Evolutionary conservation across 2,329 filamentous ascomycete genomes (phyloP).

Genomic region (Arachnomyces sp.): DNA sequence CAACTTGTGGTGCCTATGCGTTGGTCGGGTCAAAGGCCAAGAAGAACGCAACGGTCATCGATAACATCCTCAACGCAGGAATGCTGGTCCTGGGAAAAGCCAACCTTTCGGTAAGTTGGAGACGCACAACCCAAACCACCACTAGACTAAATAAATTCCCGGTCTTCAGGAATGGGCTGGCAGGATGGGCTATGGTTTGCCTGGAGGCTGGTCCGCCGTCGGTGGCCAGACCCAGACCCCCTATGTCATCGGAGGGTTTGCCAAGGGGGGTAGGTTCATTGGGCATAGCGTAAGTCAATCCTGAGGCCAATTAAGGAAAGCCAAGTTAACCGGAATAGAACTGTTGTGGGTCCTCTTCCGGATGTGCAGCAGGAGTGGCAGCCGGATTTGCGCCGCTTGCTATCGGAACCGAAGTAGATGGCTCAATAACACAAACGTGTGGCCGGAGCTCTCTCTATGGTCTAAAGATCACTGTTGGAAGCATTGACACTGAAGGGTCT

Average conservation of each 20-base stretch:
- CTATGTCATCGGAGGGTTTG: conserved; percentile 18
- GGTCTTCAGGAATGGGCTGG: no score
- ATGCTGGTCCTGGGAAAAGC: conserved; percentile 26
- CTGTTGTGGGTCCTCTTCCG: conserved; percentile 28
- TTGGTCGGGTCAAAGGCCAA: conserved; percentile 16
- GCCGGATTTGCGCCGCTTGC: conserved; percentile 25
- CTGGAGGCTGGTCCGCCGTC: conserved; percentile 19
- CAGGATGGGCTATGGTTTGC: conserved; percentile 7
- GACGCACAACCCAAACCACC: no score
- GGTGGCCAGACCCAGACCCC: conserved; percentile 21
- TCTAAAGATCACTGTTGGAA: conserved; percentile 24
- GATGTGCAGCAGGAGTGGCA: conserved; percentile 24
- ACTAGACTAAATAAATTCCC: no score
- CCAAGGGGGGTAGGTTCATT: conserved; percentile 14
- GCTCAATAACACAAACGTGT: conserved; percentile 24
- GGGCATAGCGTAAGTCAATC: conserved; percentile 14
- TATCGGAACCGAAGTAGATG: conserved; percentile 27
- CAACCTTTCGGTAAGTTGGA: conserved; percentile 19
- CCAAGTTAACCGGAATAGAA: no score
- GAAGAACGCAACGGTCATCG: conserved; percentile 19
- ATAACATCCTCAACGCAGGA: conserved; percentile 16
- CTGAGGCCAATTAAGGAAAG: no score
- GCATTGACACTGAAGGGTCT: conserved; percentile 21
- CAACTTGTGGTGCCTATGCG: conserved; percentile 20
- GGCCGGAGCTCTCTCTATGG: conserved; percentile 25